These are phyloP conservation scores for Wickerhamiella galacta DNA, from an alignment of 805 yeast species.

Conservation along the genomic window DNA sequence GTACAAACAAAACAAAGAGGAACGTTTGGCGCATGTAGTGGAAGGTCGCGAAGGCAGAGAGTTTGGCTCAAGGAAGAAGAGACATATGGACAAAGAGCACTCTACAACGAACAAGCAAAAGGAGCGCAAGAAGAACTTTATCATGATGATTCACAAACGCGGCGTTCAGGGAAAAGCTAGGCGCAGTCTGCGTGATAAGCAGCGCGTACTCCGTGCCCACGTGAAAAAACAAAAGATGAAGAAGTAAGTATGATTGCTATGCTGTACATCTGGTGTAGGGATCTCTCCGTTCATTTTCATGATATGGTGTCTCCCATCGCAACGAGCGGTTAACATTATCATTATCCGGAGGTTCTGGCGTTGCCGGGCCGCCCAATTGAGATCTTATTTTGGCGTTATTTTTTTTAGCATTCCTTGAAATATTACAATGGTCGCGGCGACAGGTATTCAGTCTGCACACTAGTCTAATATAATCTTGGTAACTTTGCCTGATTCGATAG, in stretches of 20 bases:
- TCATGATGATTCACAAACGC: slow-evolving; percentile 94
- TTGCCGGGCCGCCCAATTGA: not conserved
- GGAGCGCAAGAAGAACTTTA: slow-evolving; percentile 95
- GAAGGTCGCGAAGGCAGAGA: slow-evolving; percentile 93
- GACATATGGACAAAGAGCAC: slow-evolving; percentile 47
- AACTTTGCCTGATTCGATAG: no score
- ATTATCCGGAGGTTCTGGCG: not conserved
- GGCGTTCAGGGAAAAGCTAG: slow-evolving; percentile 89
- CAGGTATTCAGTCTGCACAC: no score
- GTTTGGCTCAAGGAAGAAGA: slow-evolving; percentile 69
- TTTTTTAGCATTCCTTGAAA: no score
- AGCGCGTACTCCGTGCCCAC: slow-evolving; percentile 71
- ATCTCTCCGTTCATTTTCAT: no score
- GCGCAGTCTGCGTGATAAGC: slow-evolving; percentile 80
- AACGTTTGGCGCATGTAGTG: slow-evolving; percentile 65
- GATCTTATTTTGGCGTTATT: not conserved
- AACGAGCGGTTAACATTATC: no score
- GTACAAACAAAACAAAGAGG: slow-evolving; percentile 78
- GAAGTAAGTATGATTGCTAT: slow-evolving; percentile 26
- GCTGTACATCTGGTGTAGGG: not conserved
- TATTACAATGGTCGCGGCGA: no score
- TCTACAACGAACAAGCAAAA: slow-evolving; percentile 93
- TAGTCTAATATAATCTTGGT: not conserved
- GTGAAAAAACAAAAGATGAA: slow-evolving; percentile 81
- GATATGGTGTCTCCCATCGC: no score